A percentile compares a stretch with the other conserved stretches of the same genome.
Conservation (phyloP, 2,329 filamentous ascomycete genomes). For the Sarocladium strictum region DNA sequence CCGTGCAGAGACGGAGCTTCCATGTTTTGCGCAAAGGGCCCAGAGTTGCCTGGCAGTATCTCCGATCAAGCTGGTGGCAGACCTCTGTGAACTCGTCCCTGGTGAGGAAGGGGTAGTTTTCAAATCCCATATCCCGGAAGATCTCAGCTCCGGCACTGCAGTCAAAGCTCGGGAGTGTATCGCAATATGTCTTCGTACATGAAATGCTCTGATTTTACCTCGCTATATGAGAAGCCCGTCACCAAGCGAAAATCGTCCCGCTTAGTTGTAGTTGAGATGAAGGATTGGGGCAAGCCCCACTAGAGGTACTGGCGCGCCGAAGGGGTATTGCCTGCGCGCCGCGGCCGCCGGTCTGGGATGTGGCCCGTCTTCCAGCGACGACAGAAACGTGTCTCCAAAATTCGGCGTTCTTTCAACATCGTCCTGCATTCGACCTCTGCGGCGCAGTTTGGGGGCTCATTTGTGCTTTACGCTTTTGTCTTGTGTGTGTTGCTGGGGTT, state of each 20-base stretch:
- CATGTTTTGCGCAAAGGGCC: conserved; percentile 48
- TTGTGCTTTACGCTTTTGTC: neutral
- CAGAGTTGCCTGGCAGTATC: conserved; percentile 52
- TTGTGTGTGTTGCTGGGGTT: neutral
- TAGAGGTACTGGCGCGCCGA: neutral
- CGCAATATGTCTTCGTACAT: too few relatives aligned
- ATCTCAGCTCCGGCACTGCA: neutral
- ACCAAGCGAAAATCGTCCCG: too few relatives aligned
- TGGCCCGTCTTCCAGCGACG: neutral
- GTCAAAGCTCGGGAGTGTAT: too few relatives aligned
- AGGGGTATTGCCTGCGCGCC: neutral
- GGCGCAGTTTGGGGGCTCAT: neutral
- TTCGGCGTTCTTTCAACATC: neutral
- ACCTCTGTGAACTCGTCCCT: conserved; percentile 57
- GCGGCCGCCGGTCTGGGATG: neutral
- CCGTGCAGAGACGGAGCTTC: conserved; percentile 47
- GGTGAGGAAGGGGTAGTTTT: conserved; percentile 55
- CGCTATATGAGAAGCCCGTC: too few relatives aligned
- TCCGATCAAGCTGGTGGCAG: conserved; percentile 56
- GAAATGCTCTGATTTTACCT: too few relatives aligned
- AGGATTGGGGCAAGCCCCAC: neutral
- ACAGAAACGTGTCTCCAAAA: conserved; percentile 2
- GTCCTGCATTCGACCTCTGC: neutral
- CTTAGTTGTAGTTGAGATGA: too few relatives aligned
- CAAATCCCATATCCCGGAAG: conserved; percentile 31